Conservation (phyloP, 257 asterid species). For the Nicotiana paniculata region DNA sequence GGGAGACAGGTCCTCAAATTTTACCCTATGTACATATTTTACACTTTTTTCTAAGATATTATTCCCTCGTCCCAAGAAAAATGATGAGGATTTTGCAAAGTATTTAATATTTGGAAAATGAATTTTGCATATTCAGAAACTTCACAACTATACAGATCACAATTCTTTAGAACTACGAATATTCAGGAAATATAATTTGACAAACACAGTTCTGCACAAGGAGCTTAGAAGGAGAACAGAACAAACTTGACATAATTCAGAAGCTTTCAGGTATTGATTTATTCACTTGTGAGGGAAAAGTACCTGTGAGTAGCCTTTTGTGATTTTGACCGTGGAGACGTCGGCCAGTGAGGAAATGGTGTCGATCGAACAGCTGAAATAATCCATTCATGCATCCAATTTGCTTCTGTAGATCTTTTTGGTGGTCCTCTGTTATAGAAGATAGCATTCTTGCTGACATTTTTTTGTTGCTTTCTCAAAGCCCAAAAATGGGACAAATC, state of each 20-base stretch:
- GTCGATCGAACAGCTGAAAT: constrained; percentile 77
- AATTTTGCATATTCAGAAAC: neutral
- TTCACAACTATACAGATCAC: neutral
- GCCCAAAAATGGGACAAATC: constrained; percentile 7
- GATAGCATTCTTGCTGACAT: constrained; percentile 52
- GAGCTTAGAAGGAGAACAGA: neutral
- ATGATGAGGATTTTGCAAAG: neutral
- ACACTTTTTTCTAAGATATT: neutral
- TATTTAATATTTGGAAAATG: neutral
- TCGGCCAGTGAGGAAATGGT: constrained; percentile 55
- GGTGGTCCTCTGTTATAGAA: constrained; percentile 44
- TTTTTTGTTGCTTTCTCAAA: constrained; percentile 15
- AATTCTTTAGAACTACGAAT: neutral
- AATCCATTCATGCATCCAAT: constrained; percentile 94
- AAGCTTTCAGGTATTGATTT: neutral
- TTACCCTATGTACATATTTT: neutral
- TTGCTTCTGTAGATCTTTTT: constrained; percentile 58
- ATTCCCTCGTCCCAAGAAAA: neutral
- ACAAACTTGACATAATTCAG: neutral
- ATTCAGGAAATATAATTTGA: neutral
- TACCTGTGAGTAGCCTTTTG: constrained; percentile 70
- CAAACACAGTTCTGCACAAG: neutral
- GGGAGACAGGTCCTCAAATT: neutral
- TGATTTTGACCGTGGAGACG: constrained; percentile 41
- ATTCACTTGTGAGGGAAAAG: neutral